Evolutionary conservation across 2,329 filamentous ascomycete species (phyloP), one percentile per base, ranked within the genome.

Genomic region (Xylariaceae sp.): DNA sequence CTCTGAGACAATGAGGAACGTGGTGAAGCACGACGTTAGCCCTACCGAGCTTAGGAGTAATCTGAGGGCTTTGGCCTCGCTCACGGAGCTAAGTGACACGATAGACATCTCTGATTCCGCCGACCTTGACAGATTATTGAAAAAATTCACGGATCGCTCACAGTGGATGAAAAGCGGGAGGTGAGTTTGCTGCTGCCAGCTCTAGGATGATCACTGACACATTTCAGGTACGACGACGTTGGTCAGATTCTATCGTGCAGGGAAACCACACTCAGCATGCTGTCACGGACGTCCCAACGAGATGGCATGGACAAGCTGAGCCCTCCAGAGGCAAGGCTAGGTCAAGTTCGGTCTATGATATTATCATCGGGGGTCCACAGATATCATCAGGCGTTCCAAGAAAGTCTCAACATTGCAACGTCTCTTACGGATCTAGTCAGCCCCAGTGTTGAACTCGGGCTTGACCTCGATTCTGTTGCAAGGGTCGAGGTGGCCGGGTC

Each of bases 401-500:
- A 95, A 54, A 91, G 89, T 1, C 67, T 98, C 19, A 90, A 89
- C 49, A 80, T 89, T 11, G 86, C 89, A 11, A 93, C 90, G 2
- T 82, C 85, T 19, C 73, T 98, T n/a, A 86, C 81, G 11, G 81
- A 87, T 41, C 73, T 97, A 19, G 79, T 89, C n/a, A 61, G 71
- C 4, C 71, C 81, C 3, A 93, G 87, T 58, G 74, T 76, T 45
- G 71, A 78, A 0, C 64, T 88, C n/a, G 87, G 85, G 0, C 66
- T 97, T 2, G 78, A 82, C 43, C 79, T 96, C 34, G 85, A 89
- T 56, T 86, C 83, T 11, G 83, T 83, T 11, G 79, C 89, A 30
- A 81, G 83, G 49, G 78, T 91, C 40, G 93, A 97, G 62, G 79
- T 87, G 7, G 90, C 94, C 9, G 89, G 86, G 55, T 89, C 94